These are phyloP conservation scores for Phytophthora cactorum DNA, from an alignment of 352 stramenopile genomes.

Conservation along the genomic window DNA sequence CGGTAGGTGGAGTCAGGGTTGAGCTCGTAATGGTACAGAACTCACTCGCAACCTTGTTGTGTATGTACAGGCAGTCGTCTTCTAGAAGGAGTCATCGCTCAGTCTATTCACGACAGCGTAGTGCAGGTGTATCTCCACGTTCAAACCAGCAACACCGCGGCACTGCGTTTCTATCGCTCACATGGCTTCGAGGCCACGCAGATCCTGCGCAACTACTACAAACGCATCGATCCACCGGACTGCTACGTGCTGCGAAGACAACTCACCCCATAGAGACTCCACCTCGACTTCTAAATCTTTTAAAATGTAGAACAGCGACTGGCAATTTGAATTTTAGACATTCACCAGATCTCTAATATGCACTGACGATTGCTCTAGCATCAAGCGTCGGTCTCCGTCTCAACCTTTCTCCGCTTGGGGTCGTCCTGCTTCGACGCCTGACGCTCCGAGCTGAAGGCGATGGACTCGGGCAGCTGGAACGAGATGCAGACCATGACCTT, in stretches of 20 bases:
- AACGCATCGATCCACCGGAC: conserved; percentile 92
- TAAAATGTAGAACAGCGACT: no score
- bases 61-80: conserved; percentile 43
- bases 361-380: no score
- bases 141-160: conserved; percentile 92
- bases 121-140: conserved; percentile 90
- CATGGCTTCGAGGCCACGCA: conserved; percentile 90
- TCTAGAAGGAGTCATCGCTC: conserved; percentile 46
- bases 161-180: conserved; percentile 91
- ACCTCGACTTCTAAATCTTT: no score
- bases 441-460: conserved; percentile 67
- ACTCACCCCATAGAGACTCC: conserved; percentile 22
- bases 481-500: conserved; percentile 98
- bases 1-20: conserved; percentile 26
- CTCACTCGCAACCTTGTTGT: conserved; percentile 3
- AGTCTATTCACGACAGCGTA: conserved; percentile 46
- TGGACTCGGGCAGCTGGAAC: conserved; percentile 90
- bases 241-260: conserved; percentile 92
- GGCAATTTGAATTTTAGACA: no score
- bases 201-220: conserved; percentile 95
- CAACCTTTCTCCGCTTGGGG: conserved; percentile 57
- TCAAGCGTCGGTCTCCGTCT: conserved; percentile 7
- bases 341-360: neutral
- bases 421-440: conserved; percentile 45
- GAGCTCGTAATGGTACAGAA: neutral